These are phyloP conservation scores for Colletotrichum spaethianum DNA, from an alignment of 2,329 filamentous ascomycete species.

Conservation along the genomic window DNA sequence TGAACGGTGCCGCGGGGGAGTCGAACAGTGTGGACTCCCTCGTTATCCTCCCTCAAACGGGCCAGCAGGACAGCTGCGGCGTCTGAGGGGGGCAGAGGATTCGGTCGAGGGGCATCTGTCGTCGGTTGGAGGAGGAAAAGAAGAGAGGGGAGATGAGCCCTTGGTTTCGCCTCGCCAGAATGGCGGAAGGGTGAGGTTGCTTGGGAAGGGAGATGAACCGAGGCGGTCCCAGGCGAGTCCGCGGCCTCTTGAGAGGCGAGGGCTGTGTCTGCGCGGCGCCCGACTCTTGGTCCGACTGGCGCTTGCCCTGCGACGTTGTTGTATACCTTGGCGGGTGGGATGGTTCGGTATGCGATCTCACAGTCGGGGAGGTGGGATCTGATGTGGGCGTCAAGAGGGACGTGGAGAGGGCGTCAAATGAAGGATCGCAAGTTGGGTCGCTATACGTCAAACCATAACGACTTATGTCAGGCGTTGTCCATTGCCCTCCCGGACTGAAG, in stretches of 20 bases:
- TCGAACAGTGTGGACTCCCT: conserved; percentile 67
- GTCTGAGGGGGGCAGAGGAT: conserved; percentile 57
- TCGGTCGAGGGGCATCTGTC: conserved; percentile 54
- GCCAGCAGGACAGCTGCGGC: conserved; percentile 63
- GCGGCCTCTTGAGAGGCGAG: conserved; percentile 61
- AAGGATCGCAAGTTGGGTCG: conserved; percentile 43
- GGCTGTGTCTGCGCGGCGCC: conserved; percentile 32
- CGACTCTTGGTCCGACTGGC: conserved; percentile 46
- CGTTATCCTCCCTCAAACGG: conserved; percentile 60
- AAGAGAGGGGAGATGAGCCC: conserved; percentile 66
- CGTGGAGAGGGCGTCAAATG: conserved; percentile 34
- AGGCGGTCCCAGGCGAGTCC: conserved; percentile 62
- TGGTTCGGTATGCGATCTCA: conserved; percentile 24
- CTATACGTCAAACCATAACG: conserved; percentile 50
- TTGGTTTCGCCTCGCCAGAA: conserved; percentile 48
- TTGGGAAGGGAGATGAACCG: conserved; percentile 59
- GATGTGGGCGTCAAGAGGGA: conserved; percentile 31
- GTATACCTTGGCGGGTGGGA: conserved; percentile 33
- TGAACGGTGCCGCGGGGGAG: conserved; percentile 68
- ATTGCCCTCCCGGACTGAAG: conserved; percentile 24
- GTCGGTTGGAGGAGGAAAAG: conserved; percentile 60
- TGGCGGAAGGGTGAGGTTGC: conserved; percentile 42
- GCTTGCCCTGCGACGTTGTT: conserved; percentile 45
- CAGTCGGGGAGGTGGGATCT: conserved; percentile 28
- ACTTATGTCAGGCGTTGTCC: conserved; percentile 43